Base-by-base conservation (phyloP, 768 basidiomycete species). In the Porphyrellus cyaneotinctus region DNA sequence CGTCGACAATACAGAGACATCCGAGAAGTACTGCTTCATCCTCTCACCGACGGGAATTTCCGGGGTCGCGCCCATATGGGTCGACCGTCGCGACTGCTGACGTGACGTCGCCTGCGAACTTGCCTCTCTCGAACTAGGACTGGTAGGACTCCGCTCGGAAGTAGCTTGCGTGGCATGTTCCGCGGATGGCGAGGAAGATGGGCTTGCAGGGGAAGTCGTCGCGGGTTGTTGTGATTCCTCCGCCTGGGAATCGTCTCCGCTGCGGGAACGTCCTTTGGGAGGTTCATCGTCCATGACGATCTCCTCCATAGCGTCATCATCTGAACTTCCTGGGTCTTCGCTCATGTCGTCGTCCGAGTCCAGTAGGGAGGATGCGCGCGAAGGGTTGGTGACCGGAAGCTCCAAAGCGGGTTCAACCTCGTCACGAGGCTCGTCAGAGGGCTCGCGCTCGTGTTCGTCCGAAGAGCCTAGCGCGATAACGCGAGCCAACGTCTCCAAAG, bases 311-410 rank as follows among this genome's bases (percentile, higher is more conserved):
- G 72, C 79, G 43, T 89, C 88, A 58, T 89, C 88, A 56, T 88
- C 87, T 11, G 84, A 86, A 64, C 84, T 88, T 2, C 84, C 84
- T 6, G 83, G 81, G 46, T 84, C 86, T 32, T 78, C 78, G 41
- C 80, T 86, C 79, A 91, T 89, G 53, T 88, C 87, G 31, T 87
- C 85, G 65, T 89, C 88, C 3, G 87, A 88, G 61, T 86, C 87
- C 35, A 78, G 43, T 4, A 79, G 77, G 2, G 79, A 74, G 0
- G 79, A 77, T 44, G 75, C 74, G n/a, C 73, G 75, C 0, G 76
- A 76, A 3, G 75, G 73, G 51, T 76, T 74, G 14, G 81, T 78
- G 2, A 91, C 76, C 0, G 89, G 89, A 45, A 91, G 76, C 52
- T 88, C 86, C 33, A 82, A 71, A 3, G 85, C 75, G 3, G 84